Evolutionary conservation across 225 moss, liverwort and hornwort genomes (phyloP).

Genomic region (Asterella californica): DNA sequence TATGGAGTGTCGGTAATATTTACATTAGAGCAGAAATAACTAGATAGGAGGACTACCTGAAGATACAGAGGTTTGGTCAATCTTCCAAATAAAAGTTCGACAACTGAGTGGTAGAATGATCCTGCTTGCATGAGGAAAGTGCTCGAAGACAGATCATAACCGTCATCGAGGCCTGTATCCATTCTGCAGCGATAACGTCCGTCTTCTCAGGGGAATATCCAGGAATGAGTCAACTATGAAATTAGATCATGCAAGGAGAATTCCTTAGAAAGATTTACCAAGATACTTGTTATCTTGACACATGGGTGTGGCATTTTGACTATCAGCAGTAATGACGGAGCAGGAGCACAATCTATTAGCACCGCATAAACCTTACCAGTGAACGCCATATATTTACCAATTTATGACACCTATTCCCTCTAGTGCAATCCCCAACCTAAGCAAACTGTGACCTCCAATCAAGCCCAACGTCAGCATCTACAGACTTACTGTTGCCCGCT

Average conservation of each 20-base stretch:
- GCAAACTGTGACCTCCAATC: background rate
- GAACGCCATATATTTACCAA: background rate
- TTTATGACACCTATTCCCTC: background rate
- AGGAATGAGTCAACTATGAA: background rate
- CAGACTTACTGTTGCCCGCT: conserved; percentile 83
- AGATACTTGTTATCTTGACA: background rate
- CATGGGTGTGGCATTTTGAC: background rate
- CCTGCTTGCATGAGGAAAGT: conserved; percentile 84
- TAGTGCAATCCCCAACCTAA: background rate
- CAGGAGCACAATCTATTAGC: background rate
- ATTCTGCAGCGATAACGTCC: conserved; percentile 21
- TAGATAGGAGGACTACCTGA: conserved; percentile 46
- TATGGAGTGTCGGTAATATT: background rate
- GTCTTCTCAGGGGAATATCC: background rate
- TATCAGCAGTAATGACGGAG: background rate
- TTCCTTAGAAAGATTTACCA: background rate
- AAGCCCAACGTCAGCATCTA: conserved; percentile 9
- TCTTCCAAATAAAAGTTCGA: conserved; percentile 93
- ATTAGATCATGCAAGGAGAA: background rate
- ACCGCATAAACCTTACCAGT: background rate
- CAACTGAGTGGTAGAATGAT: conserved; percentile 85
- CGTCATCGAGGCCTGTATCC: conserved; percentile 58
- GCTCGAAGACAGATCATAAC: conserved; percentile 74
- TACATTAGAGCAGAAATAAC: background rate
- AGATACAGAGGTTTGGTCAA: conserved; percentile 82